phyloP scores from a whole-genome alignment of 345 rosid genomes.

The Aegle marmelos region DNA sequence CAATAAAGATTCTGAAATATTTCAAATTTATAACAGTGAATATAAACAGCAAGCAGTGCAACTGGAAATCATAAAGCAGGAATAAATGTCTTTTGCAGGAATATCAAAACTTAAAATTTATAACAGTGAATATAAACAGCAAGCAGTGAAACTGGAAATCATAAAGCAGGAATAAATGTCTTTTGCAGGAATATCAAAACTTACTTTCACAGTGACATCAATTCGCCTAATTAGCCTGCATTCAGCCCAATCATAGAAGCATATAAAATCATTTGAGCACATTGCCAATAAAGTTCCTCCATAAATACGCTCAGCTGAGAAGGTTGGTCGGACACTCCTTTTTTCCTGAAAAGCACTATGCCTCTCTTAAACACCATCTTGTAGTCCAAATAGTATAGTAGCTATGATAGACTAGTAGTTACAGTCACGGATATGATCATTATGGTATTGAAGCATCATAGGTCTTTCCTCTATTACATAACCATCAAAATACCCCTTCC shows the following conservation, averaged over 20 bases:
- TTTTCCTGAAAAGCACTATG: conserved; percentile 67
- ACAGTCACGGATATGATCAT: neutral
- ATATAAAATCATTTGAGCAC: conserved; percentile 97
- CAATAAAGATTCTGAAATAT: conserved; percentile 84
- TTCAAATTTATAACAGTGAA: conserved; percentile 13
- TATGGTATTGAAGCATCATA: neutral
- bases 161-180: neutral
- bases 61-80: neutral
- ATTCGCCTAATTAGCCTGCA: conserved; percentile 96
- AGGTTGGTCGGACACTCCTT: conserved; percentile 85
- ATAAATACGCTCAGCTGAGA: conserved; percentile 83
- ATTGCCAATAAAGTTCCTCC: conserved; percentile 95
- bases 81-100: neutral
- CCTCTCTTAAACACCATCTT: conserved; percentile 19
- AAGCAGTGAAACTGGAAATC: neutral
- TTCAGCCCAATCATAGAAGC: conserved; percentile 99
- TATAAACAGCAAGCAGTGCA: neutral
- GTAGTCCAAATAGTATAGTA: neutral
- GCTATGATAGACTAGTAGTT: neutral
- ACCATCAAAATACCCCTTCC: neutral
- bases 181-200: conserved; percentile 17
- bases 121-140: neutral
- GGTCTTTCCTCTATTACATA: neutral
- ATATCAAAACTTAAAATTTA: conserved; percentile 18
- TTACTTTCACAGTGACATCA: conserved; percentile 96